Evolutionary conservation across 345 rosid species (phyloP), one percentile per base, ranked within the genome.

Genomic region (Raphanus sativus): DNA sequence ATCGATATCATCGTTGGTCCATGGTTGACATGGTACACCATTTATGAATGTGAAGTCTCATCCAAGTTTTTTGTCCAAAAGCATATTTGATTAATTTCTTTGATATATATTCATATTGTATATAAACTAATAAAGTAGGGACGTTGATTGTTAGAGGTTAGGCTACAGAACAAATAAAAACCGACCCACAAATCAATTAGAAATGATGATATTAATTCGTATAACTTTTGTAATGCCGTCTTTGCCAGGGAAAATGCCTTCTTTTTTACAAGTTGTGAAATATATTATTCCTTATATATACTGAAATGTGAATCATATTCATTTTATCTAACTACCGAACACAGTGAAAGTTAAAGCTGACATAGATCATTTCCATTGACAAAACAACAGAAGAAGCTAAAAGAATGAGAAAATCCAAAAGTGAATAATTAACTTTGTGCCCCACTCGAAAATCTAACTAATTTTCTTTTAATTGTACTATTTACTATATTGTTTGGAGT

Each of bases 11-110:
- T 62, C 38, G 63, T 54, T 40, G 70, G 70, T 73, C 78, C 70
- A 74, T 79, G 70, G 78, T 74, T 79, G 78, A 79, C 82, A 74
- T 62, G 78, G 65, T 34, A 67, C 77, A 67, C 82, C 71, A 74
- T 68, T 65, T 66, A 72, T 72, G 81, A 72, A 59, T 77, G 42
- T 73, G 36, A 73, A 50, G 59, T 74, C 78, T 79, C 78, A 62
- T 69, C 75, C 58, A 79, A 79, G 16, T 61, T 67, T 50, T 50
- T 61, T 28, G 45, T 63, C 58, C 12, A 73, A 70, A 74, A 62
- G 52, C 70, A 78, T 52, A 62, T 62, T 54, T 73, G n/a, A 8
- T 54, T 73, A 10, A 8, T 68, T 59, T 50, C 50, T 45, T 72
- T 65, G 32, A 65, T 34, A 55, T 59, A 42, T 36, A 2, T 30